Conservation (phyloP, 2,329 filamentous ascomycete genomes). For the Penicillium psychrosexuale region DNA sequence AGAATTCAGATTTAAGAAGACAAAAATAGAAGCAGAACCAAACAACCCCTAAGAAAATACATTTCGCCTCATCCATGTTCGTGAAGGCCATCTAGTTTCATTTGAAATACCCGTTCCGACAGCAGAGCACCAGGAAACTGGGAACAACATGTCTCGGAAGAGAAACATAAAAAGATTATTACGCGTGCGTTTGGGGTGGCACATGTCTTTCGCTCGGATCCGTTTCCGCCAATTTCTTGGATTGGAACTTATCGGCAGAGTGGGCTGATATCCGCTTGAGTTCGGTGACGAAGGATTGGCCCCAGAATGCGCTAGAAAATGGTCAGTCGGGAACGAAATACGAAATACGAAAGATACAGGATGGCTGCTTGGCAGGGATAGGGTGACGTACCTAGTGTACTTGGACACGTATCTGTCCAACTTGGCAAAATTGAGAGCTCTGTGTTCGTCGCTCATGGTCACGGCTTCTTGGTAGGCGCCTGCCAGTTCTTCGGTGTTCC, state of each 20-base stretch:
- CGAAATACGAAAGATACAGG: too few species aligned
- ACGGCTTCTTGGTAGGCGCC: constrained; percentile 94
- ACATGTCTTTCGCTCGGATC: constrained; percentile 3
- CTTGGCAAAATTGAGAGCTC: constrained; percentile 82
- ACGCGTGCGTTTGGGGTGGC: background rate
- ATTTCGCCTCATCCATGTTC: constrained; percentile 30
- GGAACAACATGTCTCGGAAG: background rate
- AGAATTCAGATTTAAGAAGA: background rate
- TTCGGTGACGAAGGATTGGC: constrained; percentile 85
- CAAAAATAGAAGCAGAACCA: constrained; percentile 10
- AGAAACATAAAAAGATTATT: constrained; percentile 2
- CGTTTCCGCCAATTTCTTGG: constrained; percentile 25
- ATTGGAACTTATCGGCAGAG: constrained; percentile 37
- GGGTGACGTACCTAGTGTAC: constrained; percentile 68
- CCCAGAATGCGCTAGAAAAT: constrained; percentile 77
- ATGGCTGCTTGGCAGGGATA: background rate
- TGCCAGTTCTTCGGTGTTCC: constrained; percentile 95
- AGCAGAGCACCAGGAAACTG: background rate
- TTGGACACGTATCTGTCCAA: constrained; percentile 94
- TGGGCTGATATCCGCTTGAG: constrained; percentile 59
- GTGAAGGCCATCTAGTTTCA: constrained; percentile 25
- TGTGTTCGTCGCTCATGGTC: constrained; percentile 88
- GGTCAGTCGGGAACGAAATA: constrained; percentile 19
- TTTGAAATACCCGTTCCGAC: constrained; percentile 7
- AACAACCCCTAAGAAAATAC: constrained; percentile 6